Evolutionary conservation across 2,329 filamentous ascomycete genomes (phyloP), one percentile per base, ranked within the genome.

Genomic region (Torrubiella hemipterigena): DNA sequence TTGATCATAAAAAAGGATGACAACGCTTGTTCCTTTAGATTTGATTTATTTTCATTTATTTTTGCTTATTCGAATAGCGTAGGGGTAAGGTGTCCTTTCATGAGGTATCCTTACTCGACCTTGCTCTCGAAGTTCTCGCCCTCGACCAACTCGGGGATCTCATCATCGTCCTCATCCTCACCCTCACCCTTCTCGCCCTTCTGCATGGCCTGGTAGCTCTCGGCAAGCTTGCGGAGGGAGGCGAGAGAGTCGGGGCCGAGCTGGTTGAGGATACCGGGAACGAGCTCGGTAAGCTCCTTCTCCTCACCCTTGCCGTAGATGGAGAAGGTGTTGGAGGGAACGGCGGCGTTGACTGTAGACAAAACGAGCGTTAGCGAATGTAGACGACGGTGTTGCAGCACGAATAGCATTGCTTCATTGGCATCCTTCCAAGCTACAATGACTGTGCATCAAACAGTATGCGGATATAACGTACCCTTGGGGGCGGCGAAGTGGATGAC

Each of bases 161-260:
- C 91, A 48, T 93, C 86, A 40, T 91, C 84, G 35, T 95, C 89
- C n/a, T n/a, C n/a, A 45, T 93, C 82, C 61, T 81, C 78, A 51
- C 77, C 82, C 44, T 77, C 79, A 33, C 70, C 78, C 54, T 81
- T 83, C 61, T 84, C 82, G 55, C 77, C 80, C 80, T 94, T 94
- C 69, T 95, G 89, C 77, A 96, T 77, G 69, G 77, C 91, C 78
- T 98, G 91, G 76, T 98, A 98, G 75, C 82, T 93, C 76, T 98
- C 91, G 50, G 91, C 91, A 42, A 98, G 77, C 73, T 96, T 96
- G 63, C 91, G 84, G 55, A 98, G 84, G 42, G 86, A 94, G 39
- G 91, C 91, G 38, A 98, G 82, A 42, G 85, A 94, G 72, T 98
- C 91, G 54, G 91, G 91, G 54, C 91, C 91, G 42, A 98, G 85